Conservation (phyloP, 176 grass and related monocot genomes). For the Paspalum vaginatum region DNA sequence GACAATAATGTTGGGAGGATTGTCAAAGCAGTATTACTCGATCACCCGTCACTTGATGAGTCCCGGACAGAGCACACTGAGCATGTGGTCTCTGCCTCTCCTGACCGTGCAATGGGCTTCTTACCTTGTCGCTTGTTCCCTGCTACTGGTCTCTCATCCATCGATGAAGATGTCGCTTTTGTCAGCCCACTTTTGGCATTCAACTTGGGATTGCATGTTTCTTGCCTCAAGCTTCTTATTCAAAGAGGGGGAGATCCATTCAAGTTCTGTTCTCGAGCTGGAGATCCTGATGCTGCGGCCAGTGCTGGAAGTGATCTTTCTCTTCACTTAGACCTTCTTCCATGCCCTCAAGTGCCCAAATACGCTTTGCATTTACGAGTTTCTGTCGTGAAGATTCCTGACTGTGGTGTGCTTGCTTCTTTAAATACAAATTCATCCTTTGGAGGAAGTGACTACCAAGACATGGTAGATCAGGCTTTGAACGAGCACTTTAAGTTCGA, state of each 20-base stretch:
- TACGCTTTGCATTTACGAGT: constrained; percentile 82
- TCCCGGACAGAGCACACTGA: constrained; percentile 24
- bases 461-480: constrained; percentile 79
- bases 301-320: constrained; percentile 39
- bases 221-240: constrained; percentile 74
- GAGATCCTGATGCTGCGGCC: constrained; percentile 3
- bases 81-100: constrained; percentile 17
- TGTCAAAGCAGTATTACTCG: constrained; percentile 67
- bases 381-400: constrained; percentile 87
- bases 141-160: background rate
- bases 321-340: constrained; percentile 68
- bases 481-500: constrained; percentile 84
- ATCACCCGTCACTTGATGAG: constrained; percentile 41
- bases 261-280: constrained; percentile 53
- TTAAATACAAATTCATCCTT: constrained; percentile 64
- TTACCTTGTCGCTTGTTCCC: constrained; percentile 58
- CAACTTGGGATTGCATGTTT: constrained; percentile 85
- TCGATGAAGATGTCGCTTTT: constrained; percentile 64
- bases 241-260: constrained; percentile 54
- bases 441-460: constrained; percentile 74
- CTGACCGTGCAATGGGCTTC: constrained; percentile 57
- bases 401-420: constrained; percentile 85
- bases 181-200: constrained; percentile 89
- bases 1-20: constrained; percentile 84
- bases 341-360: constrained; percentile 71